Evolutionary conservation across 1,284 basidiomycete genomes (phyloP).

Genomic region (Malassezia caprae): DNA sequence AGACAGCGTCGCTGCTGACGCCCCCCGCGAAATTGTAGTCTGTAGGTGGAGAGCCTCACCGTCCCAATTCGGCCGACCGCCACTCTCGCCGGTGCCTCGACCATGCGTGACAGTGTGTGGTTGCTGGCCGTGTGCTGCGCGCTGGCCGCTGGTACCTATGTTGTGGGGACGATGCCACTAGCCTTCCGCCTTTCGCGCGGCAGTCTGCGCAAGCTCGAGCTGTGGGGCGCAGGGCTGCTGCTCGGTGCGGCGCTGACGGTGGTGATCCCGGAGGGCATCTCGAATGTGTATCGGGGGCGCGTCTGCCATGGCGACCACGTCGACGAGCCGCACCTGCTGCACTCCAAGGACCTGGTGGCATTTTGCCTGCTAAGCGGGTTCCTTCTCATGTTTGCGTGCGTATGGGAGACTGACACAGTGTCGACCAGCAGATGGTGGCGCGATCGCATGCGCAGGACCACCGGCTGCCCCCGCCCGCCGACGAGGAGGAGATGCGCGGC

Average conservation of each 20-base stretch:
- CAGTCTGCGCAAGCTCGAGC: constrained; percentile 35
- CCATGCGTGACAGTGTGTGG: constrained; percentile 4
- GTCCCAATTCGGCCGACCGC: background rate
- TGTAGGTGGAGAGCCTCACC: too few species aligned
- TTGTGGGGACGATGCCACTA: constrained; percentile 34
- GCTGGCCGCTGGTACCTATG: constrained; percentile 38
- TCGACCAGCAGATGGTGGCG: constrained; percentile 15
- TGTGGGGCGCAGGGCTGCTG: constrained; percentile 41
- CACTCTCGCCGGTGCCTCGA: background rate
- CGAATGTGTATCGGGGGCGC: constrained; percentile 8
- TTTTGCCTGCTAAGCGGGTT: constrained; percentile 36
- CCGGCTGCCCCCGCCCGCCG: background rate
- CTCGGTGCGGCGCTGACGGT: constrained; percentile 43
- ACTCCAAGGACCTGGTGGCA: constrained; percentile 29
- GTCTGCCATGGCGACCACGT: background rate
- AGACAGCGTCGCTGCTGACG: background rate
- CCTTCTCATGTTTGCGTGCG: constrained; percentile 39
- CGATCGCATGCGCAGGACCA: background rate
- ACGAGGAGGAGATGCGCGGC: background rate
- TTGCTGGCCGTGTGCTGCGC: constrained; percentile 8
- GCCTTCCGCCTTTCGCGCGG: constrained; percentile 29
- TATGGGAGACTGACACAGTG: constrained; percentile 1
- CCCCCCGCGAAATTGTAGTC: background rate
- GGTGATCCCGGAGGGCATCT: constrained; percentile 40
- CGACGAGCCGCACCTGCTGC: background rate